These are phyloP conservation scores for Saccharomyces kudriavzevii DNA, from an alignment of 805 yeast species.

Conservation along the genomic window DNA sequence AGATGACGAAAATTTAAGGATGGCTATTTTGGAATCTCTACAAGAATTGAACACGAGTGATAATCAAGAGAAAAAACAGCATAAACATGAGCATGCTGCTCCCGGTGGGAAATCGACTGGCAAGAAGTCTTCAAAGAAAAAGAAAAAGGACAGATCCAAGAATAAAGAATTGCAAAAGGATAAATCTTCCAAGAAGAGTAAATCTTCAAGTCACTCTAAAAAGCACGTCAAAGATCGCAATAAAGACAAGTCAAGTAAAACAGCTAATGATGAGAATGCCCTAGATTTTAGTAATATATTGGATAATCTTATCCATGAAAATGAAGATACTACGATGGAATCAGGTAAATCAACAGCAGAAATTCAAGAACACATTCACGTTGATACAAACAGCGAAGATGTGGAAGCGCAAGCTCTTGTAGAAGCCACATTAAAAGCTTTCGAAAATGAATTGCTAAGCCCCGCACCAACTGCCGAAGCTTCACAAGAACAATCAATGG, in stretches of 20 bases:
- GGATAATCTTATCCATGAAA: conserved; percentile 24
- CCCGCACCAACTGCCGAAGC: conserved; percentile 5
- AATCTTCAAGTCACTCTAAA: conserved; percentile 1
- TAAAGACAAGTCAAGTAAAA: background rate
- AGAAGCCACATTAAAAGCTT: conserved; percentile 29
- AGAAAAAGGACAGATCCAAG: conserved; percentile 11
- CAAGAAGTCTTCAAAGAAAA: conserved; percentile 3
- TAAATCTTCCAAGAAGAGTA: conserved; percentile 2
- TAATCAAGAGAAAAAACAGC: conserved; percentile 3
- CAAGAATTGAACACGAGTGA: conserved; percentile 16
- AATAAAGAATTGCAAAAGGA: conserved; percentile 12
- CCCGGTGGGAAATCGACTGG: background rate
- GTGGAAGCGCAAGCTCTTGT: conserved; percentile 30
- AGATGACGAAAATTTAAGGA: conserved; percentile 29
- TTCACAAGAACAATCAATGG: conserved; percentile 3
- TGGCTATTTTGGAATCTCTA: conserved; percentile 27
- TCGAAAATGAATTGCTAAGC: conserved; percentile 25
- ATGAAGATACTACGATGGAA: conserved; percentile 5
- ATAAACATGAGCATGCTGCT: background rate
- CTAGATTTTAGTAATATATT: conserved; percentile 28
- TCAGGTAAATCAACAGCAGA: conserved; percentile 1
- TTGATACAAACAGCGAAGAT: conserved; percentile 9
- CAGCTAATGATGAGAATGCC: conserved; percentile 11
- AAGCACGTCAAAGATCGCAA: background rate
- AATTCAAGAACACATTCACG: background rate